Percentiles rank a stretch among this genome's conserved stretches.
Conservation (phyloP, 345 rosid genomes). For the Citrus unshiu region DNA sequence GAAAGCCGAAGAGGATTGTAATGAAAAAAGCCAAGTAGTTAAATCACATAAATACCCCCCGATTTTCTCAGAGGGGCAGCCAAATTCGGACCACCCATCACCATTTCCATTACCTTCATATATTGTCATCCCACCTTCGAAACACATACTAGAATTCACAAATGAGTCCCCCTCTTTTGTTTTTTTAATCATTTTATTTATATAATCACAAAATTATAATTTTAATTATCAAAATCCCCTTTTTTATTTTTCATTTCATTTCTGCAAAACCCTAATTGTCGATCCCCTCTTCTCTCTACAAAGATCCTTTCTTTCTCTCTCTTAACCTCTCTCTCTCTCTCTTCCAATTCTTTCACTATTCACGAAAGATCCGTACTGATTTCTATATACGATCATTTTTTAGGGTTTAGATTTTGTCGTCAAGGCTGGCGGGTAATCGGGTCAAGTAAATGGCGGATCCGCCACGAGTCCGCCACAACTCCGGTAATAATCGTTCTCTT, state of each 20-base stretch:
- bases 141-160: neutral
- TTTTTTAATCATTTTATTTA: neutral
- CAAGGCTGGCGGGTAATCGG: constrained; percentile 39
- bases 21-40: neutral
- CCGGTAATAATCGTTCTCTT: neutral
- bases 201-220: neutral
- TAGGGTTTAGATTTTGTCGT: constrained; percentile 26
- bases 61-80: neutral
- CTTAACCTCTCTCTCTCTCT: neutral
- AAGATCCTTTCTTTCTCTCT: neutral
- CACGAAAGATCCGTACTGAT: neutral
- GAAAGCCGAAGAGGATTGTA: neutral
- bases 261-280: constrained; percentile 43
- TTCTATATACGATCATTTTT: neutral
- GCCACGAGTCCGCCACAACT: constrained; percentile 45
- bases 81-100: neutral
- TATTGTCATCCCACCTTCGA: neutral
- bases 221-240: neutral
- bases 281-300: constrained; percentile 6
- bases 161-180: neutral
- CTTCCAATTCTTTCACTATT: neutral
- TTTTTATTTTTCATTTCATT: neutral
- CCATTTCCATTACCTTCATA: neutral
- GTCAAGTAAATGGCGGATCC: constrained; percentile 67
- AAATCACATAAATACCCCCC: neutral